Evolutionary conservation across 208 protist species (phyloP), one percentile per base, ranked within the genome.

Genomic region (Phytomonas francai): DNA sequence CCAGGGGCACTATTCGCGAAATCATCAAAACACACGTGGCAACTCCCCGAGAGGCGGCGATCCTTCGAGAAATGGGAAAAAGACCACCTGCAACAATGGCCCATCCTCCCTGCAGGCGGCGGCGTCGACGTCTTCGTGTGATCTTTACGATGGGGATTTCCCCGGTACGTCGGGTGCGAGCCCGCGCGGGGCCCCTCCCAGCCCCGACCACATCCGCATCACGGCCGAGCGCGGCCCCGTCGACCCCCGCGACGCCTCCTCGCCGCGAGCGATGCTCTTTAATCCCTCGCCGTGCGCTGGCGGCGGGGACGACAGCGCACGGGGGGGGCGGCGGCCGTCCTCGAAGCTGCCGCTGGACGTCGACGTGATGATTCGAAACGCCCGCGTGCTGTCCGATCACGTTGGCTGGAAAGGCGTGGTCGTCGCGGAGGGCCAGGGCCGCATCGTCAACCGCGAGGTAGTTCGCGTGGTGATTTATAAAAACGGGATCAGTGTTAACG

Each of bases 401-500:
- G 86, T 95, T 1, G 90, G 90, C 33, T 80, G 63, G 69, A 91
- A 84, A 67, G 85, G 78, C 22, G 79, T 93, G 28, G 71, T 90
- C 33, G 71, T 68, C 59, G 72, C 83, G 19, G 87, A 84, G 12
- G 85, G 92, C 14, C 63, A 78, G 19, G 88, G 70, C 33, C 79
- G 70, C 49, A 89, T 95, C 59, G 80, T 77, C 49, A 81, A 93
- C 59, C 84, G 81, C 33, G 85, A 93, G 64, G 77, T 89, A n/a
- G 90, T 97, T 29, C 68, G 70, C 9, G 79, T 97, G 25, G 80
- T 77, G 51, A 63, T 97, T 25, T 97, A 96, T 77, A 75, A 81
- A 61, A 90, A 97, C 74, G 93, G 93, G 32, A 97, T 97, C 71
- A 87, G 77, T 65, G 89, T 97, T 22, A 93, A 96, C 65, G 71